Evolutionary conservation across 1,139 yeast species (phyloP), one percentile per base, ranked within the genome.

Genomic region (Nakaseomyces uthaithaninus): DNA sequence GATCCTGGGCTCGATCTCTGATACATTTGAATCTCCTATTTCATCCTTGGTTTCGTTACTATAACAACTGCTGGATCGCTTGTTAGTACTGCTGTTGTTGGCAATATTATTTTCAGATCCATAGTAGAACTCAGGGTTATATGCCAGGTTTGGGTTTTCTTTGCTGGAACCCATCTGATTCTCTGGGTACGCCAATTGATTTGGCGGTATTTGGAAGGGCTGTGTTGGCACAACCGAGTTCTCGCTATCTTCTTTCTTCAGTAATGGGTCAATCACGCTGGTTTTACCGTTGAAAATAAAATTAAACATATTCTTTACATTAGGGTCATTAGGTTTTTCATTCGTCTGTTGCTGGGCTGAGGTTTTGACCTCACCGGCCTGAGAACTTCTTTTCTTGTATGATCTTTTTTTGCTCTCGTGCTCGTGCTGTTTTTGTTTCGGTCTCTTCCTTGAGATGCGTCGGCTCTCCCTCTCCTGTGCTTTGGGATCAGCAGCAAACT

Each of bases 281-380:
- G 10, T 17, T 12, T 28, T 28, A 17, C 33, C 33, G n/a, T 28
- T 28, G 33, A 28, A 28, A 28, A 28, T 28, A 11, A 28, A 28
- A 11, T 17, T 28, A 17, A 28, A 28, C 33, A 28, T 28, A 17
- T 8, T 17, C 12, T 28, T 28, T 28, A 17, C 33, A 11, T 28
- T 28, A 7, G 33, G 22, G 18, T 28, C 33, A 28, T 28, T 28
- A 16, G 20, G 22, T 16, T 28, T 28, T 12, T 8, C 6, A 28
- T 17, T 22, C 12, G 11, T 8, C n/a, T 28, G 33, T 28, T 16
- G 22, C n/a, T n/a, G n/a, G n/a, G n/a, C n/a, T n/a, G n/a, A n/a
- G n/a, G n/a, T n/a, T n/a, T n/a, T n/a, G n/a, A n/a, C n/a, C n/a
- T n/a, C n/a, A n/a, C n/a, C n/a, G n/a, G n/a, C n/a, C n/a, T n/a